Base-by-base conservation (phyloP, 1,284 basidiomycete genomes). In the Cryptococcus deneoformans region DNA sequence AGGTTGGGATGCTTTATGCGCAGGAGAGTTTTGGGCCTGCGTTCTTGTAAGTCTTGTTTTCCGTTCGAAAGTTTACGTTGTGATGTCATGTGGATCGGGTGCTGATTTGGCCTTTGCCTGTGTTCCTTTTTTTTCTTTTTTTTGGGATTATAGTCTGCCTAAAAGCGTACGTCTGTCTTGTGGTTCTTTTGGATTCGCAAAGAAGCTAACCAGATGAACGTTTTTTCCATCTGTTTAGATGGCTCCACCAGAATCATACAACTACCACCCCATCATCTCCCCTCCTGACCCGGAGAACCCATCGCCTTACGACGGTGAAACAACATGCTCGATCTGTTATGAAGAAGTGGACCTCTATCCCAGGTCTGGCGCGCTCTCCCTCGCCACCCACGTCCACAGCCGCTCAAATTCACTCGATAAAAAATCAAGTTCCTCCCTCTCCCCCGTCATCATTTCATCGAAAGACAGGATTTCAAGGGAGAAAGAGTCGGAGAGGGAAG, bases 301-400 rank as follows among this genome's bases (percentile, higher is more conserved):
- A 7, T 85, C 86, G 45, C 82, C 53, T 10, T 46, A 53, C 29
- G 59, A 55, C 36, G 56, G 85, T 61, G 83, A 92, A 14, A 89
- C 87, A 5, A 89, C 92, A 67, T 94, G 91, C 66, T 85, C 88
- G 3, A 93, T 94, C 60, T 94, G 91, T 72, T 92, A 93, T 89
- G 91, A 94, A 59, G 82, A 85, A 7, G 92, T 93, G 59, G 70
- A 84, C 35, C 49, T 62, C 1, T 44, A 77, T 85, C n/a, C 83
- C 29, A 29, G 29, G 29, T 29, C 29, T 5, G 29, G 29, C 29
- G 29, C 29, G 29, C 29, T 29, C 29, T 29, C 29, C 29, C 29
- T 29, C 29, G 3, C 29, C 29, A 29, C 29, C 29, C 29, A 29
- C 29, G 29, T 29, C 29, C 29, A 29, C 29, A 29, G 29, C 29